Percentiles rank a stretch among this genome's conserved stretches.
These are phyloP conservation scores for Centrapalus pauciflorus DNA, from an alignment of 129 eudicot genomes.

Conservation along the genomic window DNA sequence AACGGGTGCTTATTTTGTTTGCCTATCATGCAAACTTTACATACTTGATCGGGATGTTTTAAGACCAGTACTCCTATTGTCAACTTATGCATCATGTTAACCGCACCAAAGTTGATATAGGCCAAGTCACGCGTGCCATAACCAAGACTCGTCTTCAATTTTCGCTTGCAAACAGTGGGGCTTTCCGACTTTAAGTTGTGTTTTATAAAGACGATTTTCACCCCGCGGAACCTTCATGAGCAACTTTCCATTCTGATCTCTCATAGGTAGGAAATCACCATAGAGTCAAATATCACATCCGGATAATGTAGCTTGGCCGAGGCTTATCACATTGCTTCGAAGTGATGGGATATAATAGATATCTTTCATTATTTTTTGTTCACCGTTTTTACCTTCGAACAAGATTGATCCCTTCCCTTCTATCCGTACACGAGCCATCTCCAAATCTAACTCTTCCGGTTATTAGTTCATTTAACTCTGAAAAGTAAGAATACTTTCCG, in stretches of 20 bases:
- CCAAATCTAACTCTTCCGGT: too few relatives aligned
- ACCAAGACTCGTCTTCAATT: background rate
- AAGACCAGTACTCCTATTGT: background rate
- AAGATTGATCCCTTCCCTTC: too few relatives aligned
- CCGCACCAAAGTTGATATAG: background rate
- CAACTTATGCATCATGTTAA: background rate
- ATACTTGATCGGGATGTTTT: background rate
- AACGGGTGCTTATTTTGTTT: background rate
- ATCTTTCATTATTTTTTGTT: too few relatives aligned
- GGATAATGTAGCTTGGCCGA: too few relatives aligned
- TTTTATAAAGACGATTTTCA: background rate
- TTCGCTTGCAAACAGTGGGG: too few relatives aligned
- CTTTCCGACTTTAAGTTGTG: too few relatives aligned
- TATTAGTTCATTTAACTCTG: too few relatives aligned
- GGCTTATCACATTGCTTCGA: too few relatives aligned
- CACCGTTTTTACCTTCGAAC: too few relatives aligned
- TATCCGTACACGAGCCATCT: too few relatives aligned
- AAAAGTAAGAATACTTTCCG: too few relatives aligned
- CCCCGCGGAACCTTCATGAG: background rate
- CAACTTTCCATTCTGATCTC: constrained; percentile 1
- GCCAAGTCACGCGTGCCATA: background rate
- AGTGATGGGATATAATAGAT: too few relatives aligned
- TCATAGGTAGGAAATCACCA: constrained; percentile 2
- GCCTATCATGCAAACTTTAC: background rate
- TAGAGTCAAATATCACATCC: background rate